A percentile compares a stretch with the other conserved stretches of the same genome.
These are phyloP conservation scores for Ganoderma multipileum DNA, from an alignment of 1,284 basidiomycete genomes.

Conservation along the genomic window DNA sequence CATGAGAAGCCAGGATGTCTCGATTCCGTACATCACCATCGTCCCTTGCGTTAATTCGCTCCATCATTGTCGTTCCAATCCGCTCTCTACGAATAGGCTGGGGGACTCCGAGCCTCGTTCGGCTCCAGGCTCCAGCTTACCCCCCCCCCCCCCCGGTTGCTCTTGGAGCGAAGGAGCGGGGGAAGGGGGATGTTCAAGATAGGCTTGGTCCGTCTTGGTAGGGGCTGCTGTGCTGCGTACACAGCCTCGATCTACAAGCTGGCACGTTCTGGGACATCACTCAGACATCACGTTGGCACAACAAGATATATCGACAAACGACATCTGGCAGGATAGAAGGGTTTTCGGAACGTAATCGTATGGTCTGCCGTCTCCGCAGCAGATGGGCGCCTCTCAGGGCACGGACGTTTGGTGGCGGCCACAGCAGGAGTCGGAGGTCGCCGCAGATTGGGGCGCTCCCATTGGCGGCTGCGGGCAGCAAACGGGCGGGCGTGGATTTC, in stretches of 20 bases:
- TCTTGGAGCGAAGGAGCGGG: constrained; percentile 1
- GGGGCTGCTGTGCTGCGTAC: not conserved
- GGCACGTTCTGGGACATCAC: not conserved
- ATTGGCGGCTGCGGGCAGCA: constrained; percentile 9
- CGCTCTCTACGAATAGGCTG: not conserved
- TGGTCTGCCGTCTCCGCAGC: not conserved
- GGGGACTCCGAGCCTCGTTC: not conserved
- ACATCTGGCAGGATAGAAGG: constrained; percentile 4
- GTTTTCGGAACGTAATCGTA: not conserved
- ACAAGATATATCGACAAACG: not conserved
- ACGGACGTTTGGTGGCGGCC: not conserved
- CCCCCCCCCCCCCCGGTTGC: not conserved
- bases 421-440: not conserved
- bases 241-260: constrained; percentile 7
- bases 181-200: not conserved
- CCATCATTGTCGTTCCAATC: not conserved
- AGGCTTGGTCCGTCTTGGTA: constrained; percentile 12
- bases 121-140: no score
- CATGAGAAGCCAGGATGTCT: not conserved
- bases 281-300: not conserved
- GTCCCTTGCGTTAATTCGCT: not conserved
- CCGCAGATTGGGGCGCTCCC: not conserved
- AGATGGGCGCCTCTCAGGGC: not conserved
- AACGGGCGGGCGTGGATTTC: constrained; percentile 19
- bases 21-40: not conserved